These are phyloP conservation scores for Leccinum glutinopallens DNA, from an alignment of 1,284 basidiomycete species.

Conservation along the genomic window DNA sequence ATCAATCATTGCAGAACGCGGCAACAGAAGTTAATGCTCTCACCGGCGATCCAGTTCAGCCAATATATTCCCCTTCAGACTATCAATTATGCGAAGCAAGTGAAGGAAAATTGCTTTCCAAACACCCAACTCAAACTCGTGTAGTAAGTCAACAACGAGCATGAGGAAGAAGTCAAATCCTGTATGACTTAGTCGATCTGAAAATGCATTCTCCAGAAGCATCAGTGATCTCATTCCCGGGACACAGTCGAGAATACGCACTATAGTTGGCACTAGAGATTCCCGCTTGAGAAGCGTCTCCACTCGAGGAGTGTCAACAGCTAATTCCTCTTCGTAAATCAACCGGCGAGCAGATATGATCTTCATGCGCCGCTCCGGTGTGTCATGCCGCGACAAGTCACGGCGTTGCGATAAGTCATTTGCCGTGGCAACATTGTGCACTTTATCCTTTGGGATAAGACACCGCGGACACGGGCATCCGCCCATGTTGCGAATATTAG, in stretches of 20 bases:
- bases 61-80: not conserved
- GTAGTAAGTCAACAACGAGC: not conserved
- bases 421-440: not conserved
- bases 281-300: too few relatives aligned
- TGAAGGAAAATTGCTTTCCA: not conserved
- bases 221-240: too few relatives aligned
- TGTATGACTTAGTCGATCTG: not conserved
- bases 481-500: not conserved
- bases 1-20: too few relatives aligned
- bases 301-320: not conserved
- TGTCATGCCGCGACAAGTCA: not conserved
- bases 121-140: not conserved
- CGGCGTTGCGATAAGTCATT: not conserved
- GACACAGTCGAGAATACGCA: too few relatives aligned
- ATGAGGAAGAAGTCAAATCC: not conserved
- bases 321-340: not conserved
- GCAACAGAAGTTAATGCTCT: not conserved
- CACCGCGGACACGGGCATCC: not conserved
- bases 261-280: too few relatives aligned
- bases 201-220: not conserved
- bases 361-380: not conserved
- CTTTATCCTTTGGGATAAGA: not conserved
- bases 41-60: not conserved
- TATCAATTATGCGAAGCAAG: not conserved
- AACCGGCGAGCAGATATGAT: not conserved